These are phyloP conservation scores for Capsicum rhomboideum DNA, from an alignment of 257 asterid species.

Conservation along the genomic window DNA sequence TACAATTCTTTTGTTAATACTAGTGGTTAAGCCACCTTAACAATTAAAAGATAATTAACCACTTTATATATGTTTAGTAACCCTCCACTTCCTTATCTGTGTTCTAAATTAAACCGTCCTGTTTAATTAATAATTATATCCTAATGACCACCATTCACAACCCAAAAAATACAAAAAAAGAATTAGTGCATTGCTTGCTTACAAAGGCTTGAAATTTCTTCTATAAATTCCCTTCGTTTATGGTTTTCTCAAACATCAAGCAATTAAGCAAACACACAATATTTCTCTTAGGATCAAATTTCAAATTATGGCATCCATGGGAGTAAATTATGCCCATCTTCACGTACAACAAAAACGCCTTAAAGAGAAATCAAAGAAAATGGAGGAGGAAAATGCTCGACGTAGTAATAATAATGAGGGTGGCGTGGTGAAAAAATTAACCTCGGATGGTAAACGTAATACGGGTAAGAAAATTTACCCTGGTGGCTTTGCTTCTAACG, in stretches of 20 bases:
- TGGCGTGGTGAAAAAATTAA: not conserved
- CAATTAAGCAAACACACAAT: not conserved
- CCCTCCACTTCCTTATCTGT: not conserved
- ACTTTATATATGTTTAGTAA: slow-evolving; percentile 8
- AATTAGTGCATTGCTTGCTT: not conserved
- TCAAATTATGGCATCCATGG: slow-evolving; percentile 29
- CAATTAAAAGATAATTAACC: slow-evolving; percentile 7
- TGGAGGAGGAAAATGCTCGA: slow-evolving; percentile 24
- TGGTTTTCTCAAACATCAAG: not conserved
- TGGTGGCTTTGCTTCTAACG: slow-evolving; percentile 7
- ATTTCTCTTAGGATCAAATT: not conserved
- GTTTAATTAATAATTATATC: not conserved
- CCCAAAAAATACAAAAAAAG: not conserved
- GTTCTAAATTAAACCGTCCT: not conserved
- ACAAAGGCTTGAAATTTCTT: not conserved
- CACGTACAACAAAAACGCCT: slow-evolving; percentile 35
- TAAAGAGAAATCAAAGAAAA: slow-evolving; percentile 20
- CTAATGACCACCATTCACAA: not conserved
- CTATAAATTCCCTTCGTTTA: slow-evolving; percentile 26
- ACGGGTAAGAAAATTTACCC: slow-evolving; percentile 31
- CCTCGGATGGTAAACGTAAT: slow-evolving; percentile 6
- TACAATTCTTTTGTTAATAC: not conserved
- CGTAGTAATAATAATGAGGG: not conserved
- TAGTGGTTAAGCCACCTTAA: slow-evolving; percentile 19
- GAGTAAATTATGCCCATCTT: slow-evolving; percentile 35